Base-by-base conservation (phyloP, 169 alveolate genomes). In the Eimeria sp. region DNA sequence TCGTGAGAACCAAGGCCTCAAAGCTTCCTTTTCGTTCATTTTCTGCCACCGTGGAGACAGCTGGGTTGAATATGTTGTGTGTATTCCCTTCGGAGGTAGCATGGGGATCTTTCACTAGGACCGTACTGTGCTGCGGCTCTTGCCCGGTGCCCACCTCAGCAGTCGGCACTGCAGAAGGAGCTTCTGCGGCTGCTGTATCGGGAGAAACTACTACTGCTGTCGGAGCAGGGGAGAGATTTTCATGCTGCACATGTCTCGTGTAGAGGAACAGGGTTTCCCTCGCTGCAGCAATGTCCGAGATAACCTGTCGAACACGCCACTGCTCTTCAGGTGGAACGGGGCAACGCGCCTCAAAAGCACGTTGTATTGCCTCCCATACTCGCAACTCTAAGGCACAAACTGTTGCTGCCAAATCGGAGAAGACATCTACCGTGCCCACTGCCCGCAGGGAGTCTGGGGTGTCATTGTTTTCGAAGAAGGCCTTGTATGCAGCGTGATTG, bases 271-370 rank as follows among this genome's bases (percentile, higher is more conserved):
- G 10, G 46, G 94, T 87, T 11, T 87, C 94, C 11, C 83, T 62
- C 46, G 94, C 94, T 27, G 94, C 80, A 87, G 94, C 94, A 66
- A 87, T 66, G 94, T 87, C 94, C 56, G 94, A 62, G 64, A 87
- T 87, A 62, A 87, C 72, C 72, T 87, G 94, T 13, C 94, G 58
- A 30, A 87, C 72, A n/a, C 94, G 94, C 94, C 94, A 87, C 83
- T 87, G 94, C 82, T 87, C 94, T 62, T 87, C 94, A 11, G 94
- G 94, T 23, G 94, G 94, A 46, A 87, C 83, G 43, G 83, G 83
- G 82, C 94, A 87, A 46, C 94, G 94, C 43, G 94, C 94, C 68
- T 87, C 94, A 66, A 87, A 87, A 13, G 94, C 94, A 66, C 46
- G 83, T 49, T 87, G 94, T 46, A 87, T 37, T 87, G 94, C 82